These are phyloP conservation scores for Nemania sp. DNA, from an alignment of 2,329 filamentous ascomycete genomes.

Conservation along the genomic window DNA sequence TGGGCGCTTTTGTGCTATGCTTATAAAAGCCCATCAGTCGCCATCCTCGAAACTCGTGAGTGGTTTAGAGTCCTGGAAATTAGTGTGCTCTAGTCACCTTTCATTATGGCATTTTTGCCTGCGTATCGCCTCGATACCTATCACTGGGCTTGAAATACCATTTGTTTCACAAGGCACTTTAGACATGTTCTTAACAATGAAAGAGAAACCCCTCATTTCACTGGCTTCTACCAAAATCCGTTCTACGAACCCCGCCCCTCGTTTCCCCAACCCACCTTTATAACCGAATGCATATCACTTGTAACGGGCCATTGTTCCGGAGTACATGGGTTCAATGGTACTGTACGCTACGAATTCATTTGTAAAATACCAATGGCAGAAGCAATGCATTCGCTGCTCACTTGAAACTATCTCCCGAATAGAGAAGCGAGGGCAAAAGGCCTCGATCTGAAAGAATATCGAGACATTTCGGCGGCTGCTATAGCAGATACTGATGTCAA, in stretches of 20 bases:
- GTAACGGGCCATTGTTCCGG: too few relatives aligned
- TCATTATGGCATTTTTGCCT: too few relatives aligned
- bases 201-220: slow-evolving; percentile 41
- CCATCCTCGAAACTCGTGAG: too few relatives aligned
- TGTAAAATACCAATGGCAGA: slow-evolving; percentile 47
- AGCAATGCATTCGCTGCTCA: slow-evolving; percentile 46
- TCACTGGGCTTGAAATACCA: too few relatives aligned
- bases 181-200: slow-evolving; percentile 5
- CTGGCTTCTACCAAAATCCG: slow-evolving; percentile 42
- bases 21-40: too few relatives aligned
- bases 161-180: slow-evolving; percentile 44
- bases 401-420: slow-evolving; percentile 41
- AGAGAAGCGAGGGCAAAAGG: slow-evolving; percentile 20
- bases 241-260: slow-evolving; percentile 7
- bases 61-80: too few relatives aligned
- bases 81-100: too few relatives aligned
- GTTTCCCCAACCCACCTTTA: slow-evolving; percentile 28
- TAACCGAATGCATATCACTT: slow-evolving; percentile 38
- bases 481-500: slow-evolving; percentile 41
- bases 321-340: slow-evolving; percentile 47
- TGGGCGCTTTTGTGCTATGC: too few relatives aligned
- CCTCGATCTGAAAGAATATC: slow-evolving; percentile 26
- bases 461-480: slow-evolving; percentile 22
- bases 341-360: slow-evolving; percentile 46
- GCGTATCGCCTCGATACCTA: too few relatives aligned